Evolutionary conservation across 176 grass and related monocot species (phyloP).

Genomic region (Paspalum notatum): DNA sequence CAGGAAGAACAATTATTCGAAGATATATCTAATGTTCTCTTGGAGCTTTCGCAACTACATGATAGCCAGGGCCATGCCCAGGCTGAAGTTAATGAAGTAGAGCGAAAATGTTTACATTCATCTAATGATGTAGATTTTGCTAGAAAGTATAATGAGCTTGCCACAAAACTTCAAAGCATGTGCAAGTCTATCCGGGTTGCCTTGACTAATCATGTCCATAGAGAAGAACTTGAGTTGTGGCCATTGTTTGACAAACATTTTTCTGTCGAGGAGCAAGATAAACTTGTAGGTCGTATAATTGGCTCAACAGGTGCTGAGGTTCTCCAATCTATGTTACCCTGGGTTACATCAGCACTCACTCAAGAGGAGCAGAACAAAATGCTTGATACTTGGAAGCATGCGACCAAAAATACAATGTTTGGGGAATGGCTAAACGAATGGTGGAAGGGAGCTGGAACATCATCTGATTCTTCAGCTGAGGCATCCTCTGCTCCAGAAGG

Average conservation of each 20-base stretch:
- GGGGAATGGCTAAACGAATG: constrained; percentile 99
- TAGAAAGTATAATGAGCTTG: constrained; percentile 90
- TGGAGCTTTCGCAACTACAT: constrained; percentile 74
- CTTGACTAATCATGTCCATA: constrained; percentile 87
- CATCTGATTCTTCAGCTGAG: constrained; percentile 51
- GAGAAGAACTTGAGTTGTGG: constrained; percentile 97
- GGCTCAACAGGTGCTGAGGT: constrained; percentile 97
- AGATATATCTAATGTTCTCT: constrained; percentile 81
- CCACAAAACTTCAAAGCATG: constrained; percentile 96
- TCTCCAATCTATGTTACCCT: constrained; percentile 96
- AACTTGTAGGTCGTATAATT: constrained; percentile 97
- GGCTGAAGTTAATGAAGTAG: constrained; percentile 28
- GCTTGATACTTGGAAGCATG: constrained; percentile 93
- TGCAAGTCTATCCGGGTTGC: constrained; percentile 94
- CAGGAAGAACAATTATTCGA: constrained; percentile 96
- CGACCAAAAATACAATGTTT: constrained; percentile 98
- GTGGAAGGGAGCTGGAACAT: constrained; percentile 82
- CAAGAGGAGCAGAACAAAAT: constrained; percentile 97
- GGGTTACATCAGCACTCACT: constrained; percentile 90
- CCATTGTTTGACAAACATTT: constrained; percentile 98
- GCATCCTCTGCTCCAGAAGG: constrained; percentile 59
- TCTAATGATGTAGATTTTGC: constrained; percentile 38
- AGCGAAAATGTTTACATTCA: constrained; percentile 23
- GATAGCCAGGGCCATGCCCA: constrained; percentile 44
- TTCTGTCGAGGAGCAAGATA: constrained; percentile 95